Conservation (phyloP, 208 protist genomes). For the Crithidia fasciculata region DNA sequence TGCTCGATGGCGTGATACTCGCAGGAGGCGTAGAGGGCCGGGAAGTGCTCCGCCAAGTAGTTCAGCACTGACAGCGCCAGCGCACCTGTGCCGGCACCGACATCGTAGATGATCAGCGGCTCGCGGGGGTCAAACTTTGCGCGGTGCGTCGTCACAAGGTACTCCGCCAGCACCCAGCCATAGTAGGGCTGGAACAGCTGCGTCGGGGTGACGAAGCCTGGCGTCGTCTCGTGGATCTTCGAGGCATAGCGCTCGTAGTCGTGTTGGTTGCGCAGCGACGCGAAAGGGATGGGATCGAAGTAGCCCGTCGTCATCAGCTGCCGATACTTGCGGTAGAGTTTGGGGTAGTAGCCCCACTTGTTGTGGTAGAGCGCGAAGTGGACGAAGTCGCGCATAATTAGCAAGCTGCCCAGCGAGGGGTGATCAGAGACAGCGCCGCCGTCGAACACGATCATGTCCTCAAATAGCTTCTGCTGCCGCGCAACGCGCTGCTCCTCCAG, state of each 20-base stretch:
- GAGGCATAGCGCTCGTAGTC: conserved; percentile 82
- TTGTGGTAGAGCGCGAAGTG: conserved; percentile 87
- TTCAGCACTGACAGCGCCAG: conserved; percentile 77
- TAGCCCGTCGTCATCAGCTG: conserved; percentile 86
- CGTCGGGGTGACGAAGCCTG: conserved; percentile 76
- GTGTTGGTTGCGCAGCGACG: conserved; percentile 77
- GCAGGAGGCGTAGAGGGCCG: conserved; percentile 70
- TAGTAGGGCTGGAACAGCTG: conserved; percentile 91
- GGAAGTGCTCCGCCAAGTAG: conserved; percentile 87
- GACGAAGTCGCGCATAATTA: conserved; percentile 90
- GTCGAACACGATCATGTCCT: conserved; percentile 88
- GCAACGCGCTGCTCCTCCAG: conserved; percentile 77
- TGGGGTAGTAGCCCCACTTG: conserved; percentile 91
- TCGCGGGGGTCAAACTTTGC: conserved; percentile 87
- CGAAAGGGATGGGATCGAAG: conserved; percentile 87
- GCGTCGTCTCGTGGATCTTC: conserved; percentile 81
- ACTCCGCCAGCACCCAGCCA: conserved; percentile 87
- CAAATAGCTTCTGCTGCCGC: conserved; percentile 71
- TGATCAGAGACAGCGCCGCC: conserved; percentile 80
- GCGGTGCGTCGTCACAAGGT: conserved; percentile 79
- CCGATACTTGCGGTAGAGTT: conserved; percentile 86
- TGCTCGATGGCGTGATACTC: conserved; percentile 90
- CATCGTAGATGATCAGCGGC: conserved; percentile 89
- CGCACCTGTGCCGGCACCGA: conserved; percentile 86
- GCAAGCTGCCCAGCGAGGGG: conserved; percentile 53